These are phyloP conservation scores for button mushroom (Agaricus bisporus) DNA, from an alignment of 768 basidiomycete genomes.

Conservation along the genomic window DNA sequence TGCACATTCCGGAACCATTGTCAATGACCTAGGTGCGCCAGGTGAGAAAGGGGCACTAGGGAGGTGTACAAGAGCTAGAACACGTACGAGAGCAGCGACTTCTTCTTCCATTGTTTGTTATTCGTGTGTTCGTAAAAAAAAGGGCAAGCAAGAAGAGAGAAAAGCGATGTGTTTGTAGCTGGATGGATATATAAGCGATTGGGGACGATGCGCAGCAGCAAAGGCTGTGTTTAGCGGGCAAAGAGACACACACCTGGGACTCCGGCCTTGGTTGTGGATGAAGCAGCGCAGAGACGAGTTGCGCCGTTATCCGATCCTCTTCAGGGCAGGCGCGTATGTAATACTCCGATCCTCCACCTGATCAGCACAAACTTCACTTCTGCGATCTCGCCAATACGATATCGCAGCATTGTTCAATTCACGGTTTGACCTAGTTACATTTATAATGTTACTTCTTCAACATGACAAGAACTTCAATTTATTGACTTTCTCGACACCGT, in stretches of 20 bases:
- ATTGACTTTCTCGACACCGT: no score
- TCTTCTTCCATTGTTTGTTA: conserved; percentile 41
- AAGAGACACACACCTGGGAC: background rate
- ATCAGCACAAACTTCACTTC: background rate
- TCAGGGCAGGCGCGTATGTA: conserved; percentile 10
- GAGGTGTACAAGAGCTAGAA: conserved; percentile 27
- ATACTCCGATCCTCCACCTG: background rate
- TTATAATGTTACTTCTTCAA: no score
- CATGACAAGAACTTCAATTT: no score
- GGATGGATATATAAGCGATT: conserved; percentile 12
- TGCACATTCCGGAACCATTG: conserved; percentile 99
- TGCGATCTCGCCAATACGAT: no score
- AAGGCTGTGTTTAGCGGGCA: background rate
- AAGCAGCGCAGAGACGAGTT: background rate
- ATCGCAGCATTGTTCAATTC: no score
- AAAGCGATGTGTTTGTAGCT: conserved; percentile 8
- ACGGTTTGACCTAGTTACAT: no score
- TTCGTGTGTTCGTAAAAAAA: conserved; percentile 24
- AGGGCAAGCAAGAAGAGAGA: conserved; percentile 13
- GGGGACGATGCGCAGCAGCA: conserved; percentile 8
- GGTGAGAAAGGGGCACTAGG: conserved; percentile 4
- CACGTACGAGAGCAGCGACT: conserved; percentile 43
- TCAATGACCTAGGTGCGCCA: conserved; percentile 61
- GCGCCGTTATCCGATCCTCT: conserved; percentile 5
- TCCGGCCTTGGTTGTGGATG: background rate